Percentiles rank a stretch among this genome's conserved stretches.
Evolutionary conservation across 768 basidiomycete genomes (phyloP).

Genomic region (Boletus sensibilis): DNA sequence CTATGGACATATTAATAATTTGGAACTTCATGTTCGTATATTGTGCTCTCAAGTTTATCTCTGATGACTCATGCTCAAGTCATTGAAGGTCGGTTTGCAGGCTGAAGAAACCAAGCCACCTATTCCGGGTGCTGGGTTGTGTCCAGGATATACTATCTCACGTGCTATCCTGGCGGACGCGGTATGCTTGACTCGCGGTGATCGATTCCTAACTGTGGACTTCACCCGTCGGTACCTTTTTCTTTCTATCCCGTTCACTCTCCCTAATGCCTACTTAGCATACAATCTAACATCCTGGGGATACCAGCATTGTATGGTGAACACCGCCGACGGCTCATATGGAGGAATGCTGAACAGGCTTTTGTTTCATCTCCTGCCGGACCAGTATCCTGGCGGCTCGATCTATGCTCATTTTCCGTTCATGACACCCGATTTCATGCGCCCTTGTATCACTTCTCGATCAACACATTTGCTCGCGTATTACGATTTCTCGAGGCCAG

Average conservation of each 20-base stretch:
- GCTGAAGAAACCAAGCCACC: conserved; percentile 70
- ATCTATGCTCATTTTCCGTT: conserved; percentile 83
- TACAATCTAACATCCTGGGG: conserved; percentile 80
- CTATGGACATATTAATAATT: conserved; percentile 71
- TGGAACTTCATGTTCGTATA: conserved; percentile 67
- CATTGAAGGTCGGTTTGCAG: conserved; percentile 56
- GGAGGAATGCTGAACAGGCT: conserved; percentile 76
- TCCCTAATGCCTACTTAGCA: conserved; percentile 40
- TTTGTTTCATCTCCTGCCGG: conserved; percentile 68
- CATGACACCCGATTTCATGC: conserved; percentile 50
- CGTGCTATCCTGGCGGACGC: conserved; percentile 83
- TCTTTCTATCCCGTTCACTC: not conserved
- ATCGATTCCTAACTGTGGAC: conserved; percentile 75
- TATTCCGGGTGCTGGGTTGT: conserved; percentile 69
- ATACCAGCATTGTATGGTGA: conserved; percentile 65
- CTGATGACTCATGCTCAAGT: not conserved
- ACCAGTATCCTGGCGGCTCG: conserved; percentile 62
- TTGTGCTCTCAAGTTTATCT: not conserved
- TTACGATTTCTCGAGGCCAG: conserved; percentile 63
- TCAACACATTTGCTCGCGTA: conserved; percentile 35
- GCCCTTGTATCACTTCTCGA: conserved; percentile 43
- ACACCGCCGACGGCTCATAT: conserved; percentile 64
- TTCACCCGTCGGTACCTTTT: conserved; percentile 59
- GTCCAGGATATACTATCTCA: conserved; percentile 82
- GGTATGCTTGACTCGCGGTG: conserved; percentile 71